These are phyloP conservation scores for Citrullus mucosospermus DNA, from an alignment of 306 rosid genomes.

Conservation along the genomic window DNA sequence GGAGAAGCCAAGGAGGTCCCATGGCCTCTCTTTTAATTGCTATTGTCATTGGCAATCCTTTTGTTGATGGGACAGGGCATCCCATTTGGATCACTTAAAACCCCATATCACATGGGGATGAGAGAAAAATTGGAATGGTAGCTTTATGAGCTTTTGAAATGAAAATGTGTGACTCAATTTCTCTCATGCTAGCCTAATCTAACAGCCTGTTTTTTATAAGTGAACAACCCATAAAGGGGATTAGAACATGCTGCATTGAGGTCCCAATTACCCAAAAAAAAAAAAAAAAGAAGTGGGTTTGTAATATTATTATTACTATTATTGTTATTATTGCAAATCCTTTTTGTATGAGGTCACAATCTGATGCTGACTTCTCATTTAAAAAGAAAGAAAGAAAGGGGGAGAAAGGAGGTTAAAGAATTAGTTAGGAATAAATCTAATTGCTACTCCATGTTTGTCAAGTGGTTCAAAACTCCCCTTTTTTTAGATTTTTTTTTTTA, in stretches of 20 bases:
- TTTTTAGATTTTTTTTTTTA: background rate
- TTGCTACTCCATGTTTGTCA: background rate
- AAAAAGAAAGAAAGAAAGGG: background rate
- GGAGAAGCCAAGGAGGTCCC: background rate
- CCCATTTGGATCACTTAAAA: constrained; percentile 5
- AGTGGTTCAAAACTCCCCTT: background rate
- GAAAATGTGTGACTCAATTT: background rate
- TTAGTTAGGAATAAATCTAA: background rate
- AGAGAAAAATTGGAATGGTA: background rate
- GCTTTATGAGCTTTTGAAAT: background rate
- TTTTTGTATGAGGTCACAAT: constrained; percentile 4
- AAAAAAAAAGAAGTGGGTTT: background rate
- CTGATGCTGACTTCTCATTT: constrained; percentile 3
- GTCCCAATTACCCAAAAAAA: background rate
- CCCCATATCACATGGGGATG: constrained; percentile 6
- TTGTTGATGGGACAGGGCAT: background rate
- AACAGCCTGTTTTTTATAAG: constrained; percentile 3
- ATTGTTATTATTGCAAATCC: background rate
- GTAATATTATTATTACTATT: background rate
- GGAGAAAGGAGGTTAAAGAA: background rate
- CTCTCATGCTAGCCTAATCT: background rate
- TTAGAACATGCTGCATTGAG: background rate
- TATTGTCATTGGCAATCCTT: background rate
- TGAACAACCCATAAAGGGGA: constrained; percentile 8
- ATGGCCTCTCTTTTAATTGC: background rate